Conservation (phyloP, 805 yeast genomes). For the Spathaspora gorwiae region DNA sequence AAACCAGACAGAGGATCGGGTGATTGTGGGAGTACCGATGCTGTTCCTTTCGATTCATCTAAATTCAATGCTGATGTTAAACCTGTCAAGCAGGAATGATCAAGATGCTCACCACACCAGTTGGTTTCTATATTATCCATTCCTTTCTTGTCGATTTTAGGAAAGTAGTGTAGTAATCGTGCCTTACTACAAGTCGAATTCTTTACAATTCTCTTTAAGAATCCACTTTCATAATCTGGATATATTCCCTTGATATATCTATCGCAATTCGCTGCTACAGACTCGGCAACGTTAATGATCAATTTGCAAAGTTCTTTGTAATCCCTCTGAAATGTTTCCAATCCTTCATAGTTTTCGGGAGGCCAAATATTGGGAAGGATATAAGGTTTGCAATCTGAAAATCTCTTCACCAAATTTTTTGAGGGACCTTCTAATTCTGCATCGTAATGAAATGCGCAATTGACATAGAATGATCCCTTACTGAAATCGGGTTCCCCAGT, state of each 20-base stretch:
- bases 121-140: slow-evolving; percentile 19
- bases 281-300: slow-evolving; percentile 45
- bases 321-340: slow-evolving; percentile 31
- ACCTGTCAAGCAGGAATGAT: slow-evolving; percentile 58
- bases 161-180: slow-evolving; percentile 51
- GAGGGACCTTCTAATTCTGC: slow-evolving; percentile 44
- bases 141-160: slow-evolving; percentile 14
- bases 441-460: slow-evolving; percentile 51
- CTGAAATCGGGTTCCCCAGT: slow-evolving; percentile 43
- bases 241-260: slow-evolving; percentile 28
- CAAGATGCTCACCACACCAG: slow-evolving; percentile 64
- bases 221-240: slow-evolving; percentile 27
- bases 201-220: slow-evolving; percentile 42
- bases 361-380: slow-evolving; percentile 56
- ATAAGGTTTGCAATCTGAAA: slow-evolving; percentile 37
- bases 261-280: slow-evolving; percentile 55
- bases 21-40: slow-evolving; percentile 19
- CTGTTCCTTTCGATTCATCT: slow-evolving; percentile 29
- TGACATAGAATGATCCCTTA: slow-evolving; percentile 57
- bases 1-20: slow-evolving; percentile 49
- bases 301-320: slow-evolving; percentile 37
- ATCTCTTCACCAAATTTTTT: slow-evolving; percentile 23
- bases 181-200: slow-evolving; percentile 55
- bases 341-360: slow-evolving; percentile 8
- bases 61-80: slow-evolving; percentile 51